Evolutionary conservation across 78 protist species (phyloP).

Genomic region (Dictyostelium purpureum): DNA sequence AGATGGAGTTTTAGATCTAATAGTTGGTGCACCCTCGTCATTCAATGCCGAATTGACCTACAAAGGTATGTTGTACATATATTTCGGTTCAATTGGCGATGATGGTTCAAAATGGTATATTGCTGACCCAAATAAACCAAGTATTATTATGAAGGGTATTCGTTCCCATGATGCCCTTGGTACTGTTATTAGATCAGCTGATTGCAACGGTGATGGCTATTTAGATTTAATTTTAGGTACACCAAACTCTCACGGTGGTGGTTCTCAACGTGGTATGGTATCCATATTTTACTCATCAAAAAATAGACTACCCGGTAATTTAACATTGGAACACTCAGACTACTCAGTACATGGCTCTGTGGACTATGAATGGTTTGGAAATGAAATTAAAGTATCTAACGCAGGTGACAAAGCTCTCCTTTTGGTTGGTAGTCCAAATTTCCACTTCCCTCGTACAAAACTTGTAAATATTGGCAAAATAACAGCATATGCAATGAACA

Average conservation of each 20-base stretch:
- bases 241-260: background rate
- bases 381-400: background rate
- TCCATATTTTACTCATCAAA: constrained; percentile 6
- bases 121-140: background rate
- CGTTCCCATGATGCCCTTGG: constrained; percentile 22
- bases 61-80: constrained; percentile 28
- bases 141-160: background rate
- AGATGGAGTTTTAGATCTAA: constrained; percentile 36
- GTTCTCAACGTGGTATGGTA: constrained; percentile 15
- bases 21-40: constrained; percentile 54
- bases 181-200: constrained; percentile 6
- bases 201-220: constrained; percentile 22
- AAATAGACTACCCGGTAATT: background rate
- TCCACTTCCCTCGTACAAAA: background rate
- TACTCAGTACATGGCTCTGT: background rate
- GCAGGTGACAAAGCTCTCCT: background rate
- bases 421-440: constrained; percentile 43
- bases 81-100: background rate
- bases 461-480: constrained; percentile 32
- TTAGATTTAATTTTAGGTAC: constrained; percentile 31
- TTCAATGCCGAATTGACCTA: constrained; percentile 25
- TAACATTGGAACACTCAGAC: background rate
- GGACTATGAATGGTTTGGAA: constrained; percentile 69
- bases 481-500: constrained; percentile 5
- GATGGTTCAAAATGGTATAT: background rate